phyloP scores from a whole-genome alignment of 2,329 filamentous ascomycete genomes.

The Sarocladiaceae sp. region DNA sequence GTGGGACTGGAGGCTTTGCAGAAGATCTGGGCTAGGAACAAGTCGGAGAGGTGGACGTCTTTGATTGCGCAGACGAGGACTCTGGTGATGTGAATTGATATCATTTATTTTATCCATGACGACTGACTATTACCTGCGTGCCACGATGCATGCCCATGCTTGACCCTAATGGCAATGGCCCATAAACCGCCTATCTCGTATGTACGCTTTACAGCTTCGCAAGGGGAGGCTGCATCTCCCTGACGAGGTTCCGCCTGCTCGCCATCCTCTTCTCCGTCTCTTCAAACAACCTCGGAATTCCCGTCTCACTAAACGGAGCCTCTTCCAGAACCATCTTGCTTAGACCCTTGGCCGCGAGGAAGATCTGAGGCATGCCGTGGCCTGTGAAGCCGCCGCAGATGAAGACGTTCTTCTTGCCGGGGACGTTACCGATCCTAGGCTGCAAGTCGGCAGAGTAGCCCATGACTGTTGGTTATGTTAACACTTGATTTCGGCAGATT shows the following conservation, averaged over 20 bases:
- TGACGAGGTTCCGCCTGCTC: not conserved
- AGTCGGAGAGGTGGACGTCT: constrained; percentile 19
- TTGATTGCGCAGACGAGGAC: constrained; percentile 18
- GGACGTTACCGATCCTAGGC: constrained; percentile 35
- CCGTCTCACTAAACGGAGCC: constrained; percentile 27
- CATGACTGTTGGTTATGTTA: constrained; percentile 21
- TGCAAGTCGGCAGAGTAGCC: constrained; percentile 33
- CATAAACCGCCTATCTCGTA: not conserved
- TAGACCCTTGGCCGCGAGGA: constrained; percentile 31
- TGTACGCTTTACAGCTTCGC: not conserved
- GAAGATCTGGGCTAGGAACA: constrained; percentile 17
- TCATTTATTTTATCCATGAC: not conserved
- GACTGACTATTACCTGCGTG: not conserved
- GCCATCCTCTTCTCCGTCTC: constrained; percentile 4
- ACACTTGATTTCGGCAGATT: not conserved
- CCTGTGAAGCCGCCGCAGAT: constrained; percentile 44
- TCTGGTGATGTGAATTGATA: constrained; percentile 21
- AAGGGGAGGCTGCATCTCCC: not conserved
- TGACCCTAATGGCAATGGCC: too few species aligned
- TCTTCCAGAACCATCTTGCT: constrained; percentile 31
- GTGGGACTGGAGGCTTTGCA: constrained; percentile 18
- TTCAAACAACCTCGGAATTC: constrained; percentile 30
- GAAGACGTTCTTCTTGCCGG: constrained; percentile 23
- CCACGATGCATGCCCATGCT: too few species aligned
- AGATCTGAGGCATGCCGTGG: constrained; percentile 43